These are phyloP conservation scores for Chlamydomonas asymmetrica DNA, from an alignment of 139 green algal genomes.

Conservation along the genomic window DNA sequence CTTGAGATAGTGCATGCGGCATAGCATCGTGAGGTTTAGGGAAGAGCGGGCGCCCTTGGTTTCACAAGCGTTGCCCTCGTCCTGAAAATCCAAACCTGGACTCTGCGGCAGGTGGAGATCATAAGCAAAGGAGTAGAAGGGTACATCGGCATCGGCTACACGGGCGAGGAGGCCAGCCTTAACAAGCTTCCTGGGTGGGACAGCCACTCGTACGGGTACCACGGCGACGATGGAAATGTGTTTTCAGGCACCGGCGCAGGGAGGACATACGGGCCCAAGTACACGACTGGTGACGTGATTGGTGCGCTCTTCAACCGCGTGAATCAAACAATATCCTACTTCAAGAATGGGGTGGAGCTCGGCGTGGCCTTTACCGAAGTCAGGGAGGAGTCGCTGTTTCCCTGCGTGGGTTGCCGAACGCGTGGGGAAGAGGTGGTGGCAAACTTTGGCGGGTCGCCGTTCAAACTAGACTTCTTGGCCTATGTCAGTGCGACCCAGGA, in stretches of 20 bases:
- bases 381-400: constrained; percentile 60
- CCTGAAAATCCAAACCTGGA: not conserved
- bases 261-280: constrained; percentile 39
- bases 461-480: too few species aligned
- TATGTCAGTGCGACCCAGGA: too few species aligned
- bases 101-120: constrained; percentile 6
- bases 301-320: constrained; percentile 44
- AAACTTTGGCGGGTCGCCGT: constrained; percentile 23
- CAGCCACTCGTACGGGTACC: constrained; percentile 67
- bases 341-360: constrained; percentile 55
- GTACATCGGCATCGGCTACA: constrained; percentile 73
- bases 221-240: constrained; percentile 42
- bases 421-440: constrained; percentile 16
- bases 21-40: constrained; percentile 58
- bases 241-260: constrained; percentile 62
- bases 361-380: constrained; percentile 76
- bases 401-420: constrained; percentile 76
- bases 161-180: constrained; percentile 59
- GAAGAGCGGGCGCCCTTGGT: constrained; percentile 54
- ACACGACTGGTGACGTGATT: constrained; percentile 43
- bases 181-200: constrained; percentile 85
- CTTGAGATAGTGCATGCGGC: constrained; percentile 74
- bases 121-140: not conserved
- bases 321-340: constrained; percentile 36
- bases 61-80: not conserved